Base-by-base conservation (phyloP, 2,329 filamentous ascomycete genomes). In the Claviceps sp. region DNA sequence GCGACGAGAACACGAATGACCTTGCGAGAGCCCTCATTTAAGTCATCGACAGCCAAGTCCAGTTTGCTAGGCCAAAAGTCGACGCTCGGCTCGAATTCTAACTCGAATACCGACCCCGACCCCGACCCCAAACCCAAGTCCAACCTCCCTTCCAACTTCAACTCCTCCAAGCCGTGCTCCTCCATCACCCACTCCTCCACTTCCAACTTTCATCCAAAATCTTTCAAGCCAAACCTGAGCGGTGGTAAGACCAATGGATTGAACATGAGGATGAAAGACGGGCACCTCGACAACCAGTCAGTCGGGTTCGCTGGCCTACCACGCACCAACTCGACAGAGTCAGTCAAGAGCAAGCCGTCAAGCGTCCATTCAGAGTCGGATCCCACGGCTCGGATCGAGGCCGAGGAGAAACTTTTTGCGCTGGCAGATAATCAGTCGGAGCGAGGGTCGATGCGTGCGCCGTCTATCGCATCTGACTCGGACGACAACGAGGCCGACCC, bases 341-440 rank as follows among this genome's bases (percentile, higher is more conserved):
- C 75, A 43, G 58, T 65, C 48, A 69, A 68, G 56, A 71, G 72
- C 56, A 78, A 77, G 62, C 66, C 68, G 51, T 70, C 68, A 38
- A 77, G 73, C 60, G 63, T 70, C 59, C 66, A 70, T 53, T 79
- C 77, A 0, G 76, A 80, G 51, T 59, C 65, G 14, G 78, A 80
- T 54, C 77, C 78, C 4, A 75, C 71, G 1, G 76, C 77, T 56
- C 74, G 77, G 45, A 79, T 80, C 49, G 71, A 77, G 57, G 73
- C 69, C 9, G 78, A 81, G 62, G 72, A 74, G 65, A 73, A 71
- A 47, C 68, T 81, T 8, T 81, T 81, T 61, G 78, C 75, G 14
- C 74, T 71, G 0, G 58, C 64, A 16, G 77, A 80, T 36, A 76
- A 74, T 54, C 70, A 77, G 43, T 81, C 78, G 1, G 78, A 80